Evolutionary conservation across 192 early-diverging fungal genomes (phyloP).

Genomic region (Paraglomus brasilianum): DNA sequence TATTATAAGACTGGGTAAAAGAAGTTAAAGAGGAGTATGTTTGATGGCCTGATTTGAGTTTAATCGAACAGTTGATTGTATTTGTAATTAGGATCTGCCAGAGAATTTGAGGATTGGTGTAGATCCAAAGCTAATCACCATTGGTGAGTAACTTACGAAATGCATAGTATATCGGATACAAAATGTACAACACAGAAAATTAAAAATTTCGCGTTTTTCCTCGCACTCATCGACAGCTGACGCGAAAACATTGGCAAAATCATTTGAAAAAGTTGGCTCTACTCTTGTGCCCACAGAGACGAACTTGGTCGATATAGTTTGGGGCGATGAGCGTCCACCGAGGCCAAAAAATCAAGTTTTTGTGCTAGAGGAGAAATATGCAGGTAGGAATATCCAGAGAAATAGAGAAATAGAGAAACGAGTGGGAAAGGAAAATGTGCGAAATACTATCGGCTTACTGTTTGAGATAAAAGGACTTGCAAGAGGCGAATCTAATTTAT

Average conservation of each 20-base stretch:
- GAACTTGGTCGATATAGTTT: slow-evolving; percentile 87
- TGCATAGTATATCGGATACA: too few relatives aligned
- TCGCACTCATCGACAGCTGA: slow-evolving; percentile 50
- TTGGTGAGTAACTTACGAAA: slow-evolving; percentile 46
- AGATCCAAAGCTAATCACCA: slow-evolving; percentile 85
- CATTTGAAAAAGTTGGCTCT: slow-evolving; percentile 59
- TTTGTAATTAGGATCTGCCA: slow-evolving; percentile 66
- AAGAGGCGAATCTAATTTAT: too few relatives aligned
- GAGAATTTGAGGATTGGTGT: slow-evolving; percentile 83
- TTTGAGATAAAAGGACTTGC: too few relatives aligned
- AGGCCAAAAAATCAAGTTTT: slow-evolving; percentile 64
- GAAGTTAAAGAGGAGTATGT: not conserved
- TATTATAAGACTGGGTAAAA: too few relatives aligned
- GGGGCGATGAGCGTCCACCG: slow-evolving; percentile 72
- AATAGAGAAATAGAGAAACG: too few relatives aligned
- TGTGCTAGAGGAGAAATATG: slow-evolving; percentile 68
- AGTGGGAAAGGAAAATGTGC: too few relatives aligned
- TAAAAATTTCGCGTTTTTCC: too few relatives aligned
- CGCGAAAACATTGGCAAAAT: slow-evolving; percentile 54
- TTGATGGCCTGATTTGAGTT: not conserved
- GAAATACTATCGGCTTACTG: too few relatives aligned
- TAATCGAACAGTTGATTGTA: too few relatives aligned
- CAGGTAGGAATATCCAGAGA: slow-evolving; percentile 65
- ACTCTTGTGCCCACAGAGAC: slow-evolving; percentile 66
- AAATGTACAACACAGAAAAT: too few relatives aligned